Percentiles rank a stretch among this genome's conserved stretches.
These are phyloP conservation scores for Saccharomyces hybrid DNA, from an alignment of 1,139 yeast genomes.

Conservation along the genomic window DNA sequence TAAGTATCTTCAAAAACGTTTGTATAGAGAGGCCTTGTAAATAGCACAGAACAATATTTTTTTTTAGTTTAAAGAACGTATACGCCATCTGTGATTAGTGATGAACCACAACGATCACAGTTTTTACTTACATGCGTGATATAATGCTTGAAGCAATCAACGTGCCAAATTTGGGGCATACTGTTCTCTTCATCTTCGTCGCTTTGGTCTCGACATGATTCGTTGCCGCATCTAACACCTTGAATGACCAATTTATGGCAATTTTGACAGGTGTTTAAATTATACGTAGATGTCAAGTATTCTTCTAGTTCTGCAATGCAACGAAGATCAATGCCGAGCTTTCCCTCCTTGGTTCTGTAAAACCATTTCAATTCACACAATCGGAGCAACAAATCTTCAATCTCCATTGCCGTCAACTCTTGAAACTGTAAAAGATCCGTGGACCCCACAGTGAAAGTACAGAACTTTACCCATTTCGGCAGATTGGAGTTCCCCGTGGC, in stretches of 20 bases:
- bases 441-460: conserved; percentile 18
- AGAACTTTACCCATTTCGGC: conserved; percentile 9
- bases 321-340: conserved; percentile 23
- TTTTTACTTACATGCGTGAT: conserved; percentile 19
- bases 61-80: conserved; percentile 15
- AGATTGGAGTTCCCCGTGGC: conserved; percentile 3
- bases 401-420: conserved; percentile 17
- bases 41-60: neutral
- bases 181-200: conserved; percentile 3
- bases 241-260: conserved; percentile 21
- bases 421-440: conserved; percentile 14
- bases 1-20: conserved; percentile 8
- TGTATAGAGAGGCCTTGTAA: neutral
- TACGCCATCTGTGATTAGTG: conserved; percentile 18
- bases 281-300: conserved; percentile 14
- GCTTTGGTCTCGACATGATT: conserved; percentile 5
- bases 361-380: conserved; percentile 26
- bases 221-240: conserved; percentile 22
- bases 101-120: conserved; percentile 18
- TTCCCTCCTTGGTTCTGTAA: conserved; percentile 19
- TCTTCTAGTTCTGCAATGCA: conserved; percentile 24
- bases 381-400: conserved; percentile 16
- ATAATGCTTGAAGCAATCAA: conserved; percentile 28
- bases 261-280: conserved; percentile 14
- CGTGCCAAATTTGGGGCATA: conserved; percentile 21